Base-by-base conservation (phyloP, 164 flowering plant species). In the Umbellularia californica region DNA sequence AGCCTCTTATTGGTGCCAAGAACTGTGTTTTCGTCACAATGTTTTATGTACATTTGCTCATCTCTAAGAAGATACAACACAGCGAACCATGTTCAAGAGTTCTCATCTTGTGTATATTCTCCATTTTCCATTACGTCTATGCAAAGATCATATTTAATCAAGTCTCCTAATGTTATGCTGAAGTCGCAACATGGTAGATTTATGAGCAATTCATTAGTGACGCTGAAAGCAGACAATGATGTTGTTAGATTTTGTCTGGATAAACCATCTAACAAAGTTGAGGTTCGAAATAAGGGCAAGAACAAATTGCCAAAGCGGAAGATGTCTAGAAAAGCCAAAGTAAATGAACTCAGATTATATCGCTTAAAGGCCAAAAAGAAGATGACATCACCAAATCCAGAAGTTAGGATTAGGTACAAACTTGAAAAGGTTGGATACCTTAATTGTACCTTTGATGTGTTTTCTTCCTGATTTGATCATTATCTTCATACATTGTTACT, bases 351-450 rank as follows among this genome's bases (percentile, higher is more conserved):
- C 52, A 85, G 89, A 76, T 82, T 88, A 68, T 95, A 87, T 72
- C 90, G 97, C 14, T 75, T 92, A 24, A 88, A 87, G 82, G 97
- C 97, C 6, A 91, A 88, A 76, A 92, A 88, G 89, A 95, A 90
- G 89, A 90, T 93, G 87, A 88, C 78, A 23, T 91, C 97, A 77
- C 94, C 98, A 4, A 92, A 91, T 82, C 97, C 97, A 33, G 93
- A 89, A 90, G 97, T 95, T 74, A 82, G 97, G 82, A 92, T 94
- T 74, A 83, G 90, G 73, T 92, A 94, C 78, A 92, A 88, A 72
- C 96, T 91, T 75, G 95, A 84, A 77, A 94, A 92, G 98, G 97
- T 91, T 72, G 30, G 85, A 14, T 55, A 52, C 25, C 13, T 71
- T 63, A 71, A 28, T 50, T 47, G 14, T 19, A 17, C 25, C 55